These are phyloP conservation scores for Penicillium flavigenum DNA, from an alignment of 495 filamentous ascomycete species.

Conservation along the genomic window DNA sequence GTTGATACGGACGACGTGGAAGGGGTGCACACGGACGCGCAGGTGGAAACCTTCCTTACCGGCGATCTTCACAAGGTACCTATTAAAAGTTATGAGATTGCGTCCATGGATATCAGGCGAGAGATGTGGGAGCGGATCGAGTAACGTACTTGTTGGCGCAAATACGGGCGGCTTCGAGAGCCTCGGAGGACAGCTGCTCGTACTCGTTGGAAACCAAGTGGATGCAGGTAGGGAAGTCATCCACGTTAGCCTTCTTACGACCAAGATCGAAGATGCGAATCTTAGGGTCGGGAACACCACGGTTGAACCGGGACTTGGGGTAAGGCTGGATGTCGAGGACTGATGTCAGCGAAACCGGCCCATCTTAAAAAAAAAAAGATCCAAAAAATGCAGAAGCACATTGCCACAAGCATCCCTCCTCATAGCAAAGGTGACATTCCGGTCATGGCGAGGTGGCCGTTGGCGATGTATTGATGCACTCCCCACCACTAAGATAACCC, in stretches of 20 bases:
- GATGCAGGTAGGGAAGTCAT: slow-evolving; percentile 96
- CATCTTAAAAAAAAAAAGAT: background rate
- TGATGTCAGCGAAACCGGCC: slow-evolving; percentile 29
- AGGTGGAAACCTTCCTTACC: slow-evolving; percentile 99
- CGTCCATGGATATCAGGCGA: background rate
- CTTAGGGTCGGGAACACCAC: slow-evolving; percentile 98
- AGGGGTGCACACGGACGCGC: slow-evolving; percentile 95
- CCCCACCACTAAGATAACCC: slow-evolving; percentile 39
- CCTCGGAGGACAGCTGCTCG: slow-evolving; percentile 96
- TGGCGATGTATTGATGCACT: slow-evolving; percentile 14
- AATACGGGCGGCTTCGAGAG: slow-evolving; percentile 97
- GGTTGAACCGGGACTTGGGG: slow-evolving; percentile 99
- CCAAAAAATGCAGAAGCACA: background rate
- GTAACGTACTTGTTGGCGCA: slow-evolving; percentile 89
- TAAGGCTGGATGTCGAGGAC: slow-evolving; percentile 64
- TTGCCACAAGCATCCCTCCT: background rate
- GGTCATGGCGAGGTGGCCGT: slow-evolving; percentile 4
- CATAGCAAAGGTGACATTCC: background rate
- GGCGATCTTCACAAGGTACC: slow-evolving; percentile 88
- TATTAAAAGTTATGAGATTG: slow-evolving; percentile 27
- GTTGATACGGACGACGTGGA: slow-evolving; percentile 99
- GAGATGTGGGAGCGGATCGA: background rate
- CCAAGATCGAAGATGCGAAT: slow-evolving; percentile 99
- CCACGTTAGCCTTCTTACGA: slow-evolving; percentile 94
- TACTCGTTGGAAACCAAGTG: slow-evolving; percentile 99